phyloP scores from a whole-genome alignment of 2,329 filamentous ascomycete species.

The Cladophialophora bantiana region DNA sequence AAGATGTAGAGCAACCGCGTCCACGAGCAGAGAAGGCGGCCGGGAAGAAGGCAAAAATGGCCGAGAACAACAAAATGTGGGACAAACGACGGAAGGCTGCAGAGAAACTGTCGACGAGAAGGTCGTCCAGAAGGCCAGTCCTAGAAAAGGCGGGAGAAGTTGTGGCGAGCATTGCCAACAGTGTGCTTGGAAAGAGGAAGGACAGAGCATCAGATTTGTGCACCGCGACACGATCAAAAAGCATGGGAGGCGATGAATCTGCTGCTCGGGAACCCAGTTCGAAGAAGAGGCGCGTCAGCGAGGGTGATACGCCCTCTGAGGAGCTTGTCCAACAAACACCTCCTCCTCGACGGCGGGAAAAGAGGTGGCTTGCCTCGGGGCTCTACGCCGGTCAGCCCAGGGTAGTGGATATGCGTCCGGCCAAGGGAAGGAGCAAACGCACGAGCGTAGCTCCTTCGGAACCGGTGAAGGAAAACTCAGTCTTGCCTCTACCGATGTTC shows the following conservation, averaged over 20 bases:
- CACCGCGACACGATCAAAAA: slow-evolving; percentile 64
- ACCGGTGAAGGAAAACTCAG: slow-evolving; percentile 57
- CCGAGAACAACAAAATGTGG: slow-evolving; percentile 38
- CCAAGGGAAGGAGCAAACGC: slow-evolving; percentile 56
- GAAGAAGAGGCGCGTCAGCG: slow-evolving; percentile 54
- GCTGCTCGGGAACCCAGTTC: slow-evolving; percentile 40
- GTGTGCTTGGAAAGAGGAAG: slow-evolving; percentile 65
- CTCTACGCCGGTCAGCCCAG: slow-evolving; percentile 83
- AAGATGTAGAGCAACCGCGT: slow-evolving; percentile 43
- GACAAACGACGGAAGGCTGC: slow-evolving; percentile 41
- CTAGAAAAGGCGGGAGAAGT: slow-evolving; percentile 54
- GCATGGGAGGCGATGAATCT: slow-evolving; percentile 33
- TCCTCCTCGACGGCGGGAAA: slow-evolving; percentile 60
- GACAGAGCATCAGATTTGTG: slow-evolving; percentile 63
- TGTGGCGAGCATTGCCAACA: slow-evolving; percentile 55
- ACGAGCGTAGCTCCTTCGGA: slow-evolving; percentile 51
- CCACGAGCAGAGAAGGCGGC: slow-evolving; percentile 45
- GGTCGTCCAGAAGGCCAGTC: slow-evolving; percentile 54
- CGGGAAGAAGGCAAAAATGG: slow-evolving; percentile 39
- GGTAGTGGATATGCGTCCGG: slow-evolving; percentile 54
- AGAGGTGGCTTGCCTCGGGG: slow-evolving; percentile 82
- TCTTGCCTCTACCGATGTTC: slow-evolving; percentile 80
- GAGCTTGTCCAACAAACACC: slow-evolving; percentile 21
- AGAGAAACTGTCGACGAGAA: slow-evolving; percentile 45
- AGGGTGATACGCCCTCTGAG: slow-evolving; percentile 21